Evolutionary conservation across 1,139 yeast species (phyloP), one percentile per base, ranked within the genome.

Genomic region (Zygoascus sp.): DNA sequence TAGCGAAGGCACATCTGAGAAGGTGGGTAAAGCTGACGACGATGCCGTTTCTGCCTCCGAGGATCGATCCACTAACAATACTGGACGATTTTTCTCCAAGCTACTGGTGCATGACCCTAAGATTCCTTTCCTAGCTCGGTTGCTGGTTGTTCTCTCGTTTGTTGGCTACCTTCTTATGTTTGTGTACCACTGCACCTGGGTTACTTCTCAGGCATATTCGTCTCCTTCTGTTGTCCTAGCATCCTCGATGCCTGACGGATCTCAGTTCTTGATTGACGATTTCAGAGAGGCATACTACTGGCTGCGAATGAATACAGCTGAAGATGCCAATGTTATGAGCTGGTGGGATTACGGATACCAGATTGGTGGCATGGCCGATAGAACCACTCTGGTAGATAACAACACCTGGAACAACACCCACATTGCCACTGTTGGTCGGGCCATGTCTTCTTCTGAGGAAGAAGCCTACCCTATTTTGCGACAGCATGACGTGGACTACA

Each of bases 281-380:
- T 94, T 83, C 74, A 83, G 99, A 71, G 99, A 94, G 73, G 98
- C 98, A 5, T 94, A 94, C 72, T 92, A 92, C 68, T 94, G 99
- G 99, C 75, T 94, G 59, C 81, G 98, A 63, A 89, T 92, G 96
- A 94, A 94, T 70, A 92, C 98, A 1, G 81, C 87, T 3, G 97
- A 90, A 65, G 98, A 94, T 64, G 85, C 97, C 42, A 89, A 87
- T 67, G 84, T 94, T 54, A 88, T 94, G 85, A 85, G 97, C 6
- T 94, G 99, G 99, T 94, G 99, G 99, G 99, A 94, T 74, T 94
- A 94, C 65, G 99, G 99, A 48, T 94, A 94, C 69, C 99, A 94
- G 70, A 94, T 94, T 62, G 98, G 98, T 58, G 99, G 99, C 53
- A 92, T 94, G 97, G 98, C 98, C 40, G 98, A 94, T 69, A 81